Base-by-base conservation (phyloP, 2,329 filamentous ascomycete genomes). In the Neoscytalidium dimidiatum region DNA sequence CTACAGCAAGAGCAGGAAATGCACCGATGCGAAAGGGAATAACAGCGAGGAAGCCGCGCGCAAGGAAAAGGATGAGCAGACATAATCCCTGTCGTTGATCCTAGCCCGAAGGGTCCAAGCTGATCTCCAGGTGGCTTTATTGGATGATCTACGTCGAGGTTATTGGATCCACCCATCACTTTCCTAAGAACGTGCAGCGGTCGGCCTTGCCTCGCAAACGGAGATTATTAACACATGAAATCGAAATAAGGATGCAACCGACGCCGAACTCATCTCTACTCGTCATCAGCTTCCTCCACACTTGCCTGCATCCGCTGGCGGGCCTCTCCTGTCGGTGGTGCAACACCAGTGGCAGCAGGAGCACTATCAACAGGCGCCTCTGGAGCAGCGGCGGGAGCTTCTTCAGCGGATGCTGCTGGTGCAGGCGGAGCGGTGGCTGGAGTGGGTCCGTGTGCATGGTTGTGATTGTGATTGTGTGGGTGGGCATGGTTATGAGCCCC, bases 271-370 rank as follows among this genome's bases (percentile, higher is more conserved):
- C 21, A 23, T n/a, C 21, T 60, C 33, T 49, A 75, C 58, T 78
- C 75, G 19, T 76, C 74, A 8, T 78, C 75, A 0, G 68, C 75
- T 60, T 78, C 76, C 62, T 78, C 76, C 4, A 78, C 76, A 1
- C 72, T 77, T 11, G 76, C 75, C 5, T 73, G 70, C 43, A 69
- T 67, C 3, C 76, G 74, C 65, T 76, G 74, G 19, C 69, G 70
- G 23, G 72, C 58, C 26, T 60, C 41, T 33, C 63, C 63, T 9
- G 48, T 11, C 21, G 29, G 49, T 31, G 35, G 64, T 44, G 43
- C 61, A 43, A 65, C 64, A 21, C 57, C 64, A 8, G 56, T 62
- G n/a, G 56, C 48, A 14, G 48, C 35, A 28, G 64, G 57, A 21
- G 64, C 64, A 14, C 11, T 56, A 9, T 49, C 56, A 17, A 62